Base-by-base conservation (phyloP, 768 basidiomycete genomes). In the Hygrocybe coccinea region DNA sequence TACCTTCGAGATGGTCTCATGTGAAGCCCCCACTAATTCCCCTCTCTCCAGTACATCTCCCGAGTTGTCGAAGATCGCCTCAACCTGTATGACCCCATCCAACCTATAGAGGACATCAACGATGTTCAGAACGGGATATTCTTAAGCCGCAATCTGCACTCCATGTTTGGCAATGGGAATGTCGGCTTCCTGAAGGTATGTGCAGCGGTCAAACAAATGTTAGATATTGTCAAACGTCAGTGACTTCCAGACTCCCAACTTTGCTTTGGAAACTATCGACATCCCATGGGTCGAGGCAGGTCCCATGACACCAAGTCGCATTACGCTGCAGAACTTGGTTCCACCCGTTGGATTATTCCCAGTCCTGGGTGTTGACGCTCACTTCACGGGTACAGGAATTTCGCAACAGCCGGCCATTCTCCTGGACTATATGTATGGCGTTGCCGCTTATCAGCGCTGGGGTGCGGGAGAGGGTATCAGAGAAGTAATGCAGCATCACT, bases 221-320 rank as follows among this genome's bases (percentile, higher is more conserved):
- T 22, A 35, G 35, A 37, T 14, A 35, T 52, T 39, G 9, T 14
- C 9, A 11, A 24, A 11, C n/a, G 15, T 33, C 10, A 24, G 8
- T 21, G 19, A 53, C 25, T 53, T 53, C 52, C 33, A 53, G 52
- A 53, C 52, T 24, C 52, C 52, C n/a, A 53, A 53, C 52, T 53
- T 53, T 53, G 52, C 52, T 53, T 53, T 51, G 50, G 33, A 37
- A 36, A n/a, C 34, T 35, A 19, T 34, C 21, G 50, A 34, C 37
- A 59, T 56, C 24, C 56, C 58, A 24, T 34, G 50, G 43, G 55
- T 59, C 49, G 58, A 47, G 54, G 39, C 2, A 52, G 58, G 41
- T 56, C 55, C 58, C 44, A 56, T 56, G 25, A 56, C 58, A 56
- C 38, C 17, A 12, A 59, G 37, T 59, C 58, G 58, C 50, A 57